Evolutionary conservation across 768 basidiomycete genomes (phyloP), one percentile per base, ranked within the genome.

Genomic region (Calocera cornea): DNA sequence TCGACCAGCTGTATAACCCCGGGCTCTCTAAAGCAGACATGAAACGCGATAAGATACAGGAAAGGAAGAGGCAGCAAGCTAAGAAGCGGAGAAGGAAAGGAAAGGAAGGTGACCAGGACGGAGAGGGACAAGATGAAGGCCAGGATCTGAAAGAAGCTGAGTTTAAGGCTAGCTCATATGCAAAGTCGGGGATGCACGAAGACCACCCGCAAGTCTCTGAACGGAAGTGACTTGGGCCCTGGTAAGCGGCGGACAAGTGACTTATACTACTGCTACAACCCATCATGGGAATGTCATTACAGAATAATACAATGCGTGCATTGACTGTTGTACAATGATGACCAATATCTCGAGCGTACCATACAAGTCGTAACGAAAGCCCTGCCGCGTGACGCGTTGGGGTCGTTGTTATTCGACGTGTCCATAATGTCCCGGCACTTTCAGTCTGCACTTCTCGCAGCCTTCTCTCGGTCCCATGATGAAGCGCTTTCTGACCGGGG

Each of bases 31-130:
- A 86, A 73, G 80, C 81, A 69, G 85, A 88, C 19, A 75, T 93
- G 69, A 79, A 79, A 72, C 82, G 80, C 71, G 90, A 92, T 16
- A 88, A 82, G 73, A 85, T 90, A 75, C 80, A 85, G 60, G 88
- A 92, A 76, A 80, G 91, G 68, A 88, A 91, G 71, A 81, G 89
- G 41, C 84, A 83, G 68, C 82, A 86, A 70, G 80, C 83, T 67
- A 93, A 89, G 79, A 94, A 92, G 74, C 84, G 86, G 0, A 90
- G 84, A 78, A 89, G 85, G 78, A 88, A 86, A 75, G 66, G 41
- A 29, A 60, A 17, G 0, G 66, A 66, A 19, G 67, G 63, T 10
- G 22, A 64, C 31, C 7, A 38, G 14, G 5, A 14, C 7, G 36
- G 14, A 38, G 36, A 38, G 36, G 36, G 36, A 38, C 47, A 49